Base-by-base conservation (phyloP, 208 protist species). In the Crithidia thermophila region DNA sequence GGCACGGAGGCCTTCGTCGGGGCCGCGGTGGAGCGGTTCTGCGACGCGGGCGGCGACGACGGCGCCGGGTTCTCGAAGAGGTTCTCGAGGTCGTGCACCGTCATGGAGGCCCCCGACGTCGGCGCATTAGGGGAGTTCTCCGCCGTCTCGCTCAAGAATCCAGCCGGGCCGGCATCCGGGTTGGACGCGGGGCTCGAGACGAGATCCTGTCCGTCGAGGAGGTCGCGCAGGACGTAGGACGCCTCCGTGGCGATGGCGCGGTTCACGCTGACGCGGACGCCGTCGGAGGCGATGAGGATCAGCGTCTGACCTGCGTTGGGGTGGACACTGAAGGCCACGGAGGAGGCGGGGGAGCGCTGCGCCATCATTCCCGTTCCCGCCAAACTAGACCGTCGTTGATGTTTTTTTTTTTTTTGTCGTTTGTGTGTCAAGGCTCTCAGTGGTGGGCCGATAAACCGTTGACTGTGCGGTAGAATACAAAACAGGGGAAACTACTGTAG, bases 161-260 rank as follows among this genome's bases (percentile, higher is more conserved):
- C 37, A 27, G 34, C 18, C 3, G 37, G 43, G 36, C 14, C 43
- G 27, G 23, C 61, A 21, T 42, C 57, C 23, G 30, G 46, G 34
- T 73, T 53, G 21, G 39, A 42, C n/a, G 34, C 36, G 4, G 43
- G n/a, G 6, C 36, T 52, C 27, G 42, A 47, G 28, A 50, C 23
- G 21, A 75, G 42, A 27, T 88, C 85, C 51, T 79, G 65, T 10
- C 82, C 81, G 47, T 94, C 89, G 4, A 94, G 75, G 20, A 94
- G 52, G 52, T 94, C 89, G 28, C 89, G 81, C 40, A 94, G 63
- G 18, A 94, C 77, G 43, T 84, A 81, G 8, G 84, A 91, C 8
- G 86, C 89, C 60, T 92, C 82, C 0, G 86, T 91, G 20, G 86
- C 89, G 50, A 87, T 83, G 58, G 86, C 72, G 37, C 85, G 84